These are phyloP conservation scores for Ganoderma meredithae DNA, from an alignment of 1,284 basidiomycete species.

Conservation along the genomic window DNA sequence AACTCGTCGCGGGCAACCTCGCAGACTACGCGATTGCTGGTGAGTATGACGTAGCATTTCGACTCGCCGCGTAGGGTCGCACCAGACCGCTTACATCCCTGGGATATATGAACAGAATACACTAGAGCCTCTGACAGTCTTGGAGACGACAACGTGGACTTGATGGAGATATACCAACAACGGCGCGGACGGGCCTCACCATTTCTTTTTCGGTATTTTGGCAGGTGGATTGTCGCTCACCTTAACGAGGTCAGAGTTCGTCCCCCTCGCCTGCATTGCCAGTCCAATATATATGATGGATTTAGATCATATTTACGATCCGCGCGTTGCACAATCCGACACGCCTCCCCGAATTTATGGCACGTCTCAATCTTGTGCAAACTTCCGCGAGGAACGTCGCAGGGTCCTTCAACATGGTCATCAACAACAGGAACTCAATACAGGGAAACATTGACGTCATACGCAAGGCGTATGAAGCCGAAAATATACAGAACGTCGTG, in stretches of 20 bases:
- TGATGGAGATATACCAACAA: neutral
- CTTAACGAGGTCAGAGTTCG: neutral
- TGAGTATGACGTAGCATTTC: conserved; percentile 36
- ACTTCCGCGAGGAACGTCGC: conserved; percentile 66
- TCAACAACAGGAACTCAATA: conserved; percentile 63
- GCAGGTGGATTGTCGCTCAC: neutral
- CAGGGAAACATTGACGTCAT: conserved; percentile 56
- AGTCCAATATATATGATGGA: conserved; percentile 55
- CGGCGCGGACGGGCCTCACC: neutral
- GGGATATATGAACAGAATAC: neutral
- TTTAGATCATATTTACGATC: conserved; percentile 73
- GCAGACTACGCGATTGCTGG: conserved; percentile 57
- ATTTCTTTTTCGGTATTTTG: neutral
- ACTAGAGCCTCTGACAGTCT: neutral
- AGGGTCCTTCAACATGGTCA: conserved; percentile 53
- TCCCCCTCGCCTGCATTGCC: neutral
- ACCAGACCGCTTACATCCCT: neutral
- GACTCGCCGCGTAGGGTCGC: too few relatives aligned
- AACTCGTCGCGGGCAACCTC: conserved; percentile 74
- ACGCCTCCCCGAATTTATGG: conserved; percentile 73
- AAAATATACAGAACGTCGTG: conserved; percentile 65
- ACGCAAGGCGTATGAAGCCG: conserved; percentile 48
- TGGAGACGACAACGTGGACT: neutral
- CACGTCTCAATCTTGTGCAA: conserved; percentile 74
- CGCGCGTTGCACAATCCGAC: conserved; percentile 74